These are phyloP conservation scores for Pittosporum tobira DNA, from an alignment of 129 eudicot species.

Conservation along the genomic window DNA sequence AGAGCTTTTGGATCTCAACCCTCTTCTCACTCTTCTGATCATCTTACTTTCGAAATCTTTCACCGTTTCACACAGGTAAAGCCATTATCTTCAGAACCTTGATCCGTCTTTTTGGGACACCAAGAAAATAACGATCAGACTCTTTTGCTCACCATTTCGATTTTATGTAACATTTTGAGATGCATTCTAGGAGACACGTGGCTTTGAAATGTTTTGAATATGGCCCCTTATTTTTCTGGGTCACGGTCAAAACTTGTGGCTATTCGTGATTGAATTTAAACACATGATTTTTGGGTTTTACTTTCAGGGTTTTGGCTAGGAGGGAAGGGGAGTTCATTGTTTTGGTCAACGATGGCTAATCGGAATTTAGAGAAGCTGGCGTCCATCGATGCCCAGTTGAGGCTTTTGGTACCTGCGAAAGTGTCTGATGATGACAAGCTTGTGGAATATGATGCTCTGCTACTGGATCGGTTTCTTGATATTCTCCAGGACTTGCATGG, in stretches of 20 bases:
- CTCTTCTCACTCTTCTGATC: neutral
- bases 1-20: neutral
- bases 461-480: slow-evolving; percentile 85
- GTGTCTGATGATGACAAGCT: slow-evolving; percentile 97
- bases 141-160: slow-evolving; percentile 3
- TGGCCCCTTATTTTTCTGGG: slow-evolving; percentile 2
- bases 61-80: neutral
- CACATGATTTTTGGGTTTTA: slow-evolving; percentile 8
- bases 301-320: slow-evolving; percentile 9
- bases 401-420: slow-evolving; percentile 81
- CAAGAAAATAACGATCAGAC: neutral
- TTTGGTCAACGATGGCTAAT: slow-evolving; percentile 41
- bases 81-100: neutral
- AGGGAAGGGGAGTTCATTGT: slow-evolving; percentile 4
- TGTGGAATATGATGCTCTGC: slow-evolving; percentile 87
- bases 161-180: neutral
- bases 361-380: slow-evolving; percentile 86
- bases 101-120: neutral
- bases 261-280: neutral
- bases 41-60: neutral
- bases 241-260: slow-evolving; percentile 17
- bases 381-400: slow-evolving; percentile 89
- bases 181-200: neutral
- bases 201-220: neutral
- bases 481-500: slow-evolving; percentile 96